Evolutionary conservation across 78 protist species (phyloP).

Genomic region (Blattamonas nauphoetae): DNA sequence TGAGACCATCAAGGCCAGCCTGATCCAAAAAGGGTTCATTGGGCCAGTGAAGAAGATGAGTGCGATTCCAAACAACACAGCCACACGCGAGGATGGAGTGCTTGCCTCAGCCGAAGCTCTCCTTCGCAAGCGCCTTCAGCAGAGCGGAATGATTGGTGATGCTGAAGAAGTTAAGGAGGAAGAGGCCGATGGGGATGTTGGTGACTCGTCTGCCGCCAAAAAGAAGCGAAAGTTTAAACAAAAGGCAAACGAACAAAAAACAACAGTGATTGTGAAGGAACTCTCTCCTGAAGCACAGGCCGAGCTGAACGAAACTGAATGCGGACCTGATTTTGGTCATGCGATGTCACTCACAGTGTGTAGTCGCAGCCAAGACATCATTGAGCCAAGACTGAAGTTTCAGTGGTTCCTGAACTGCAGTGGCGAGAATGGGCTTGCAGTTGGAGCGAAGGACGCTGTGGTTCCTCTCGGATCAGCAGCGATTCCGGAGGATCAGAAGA

Average conservation of each 20-base stretch:
- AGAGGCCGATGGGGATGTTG: not conserved
- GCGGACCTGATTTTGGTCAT: not conserved
- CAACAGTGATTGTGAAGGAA: not conserved
- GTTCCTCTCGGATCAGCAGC: not conserved
- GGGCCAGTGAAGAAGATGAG: not conserved
- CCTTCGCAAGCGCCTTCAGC: not conserved
- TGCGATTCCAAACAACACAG: not conserved
- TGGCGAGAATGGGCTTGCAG: not conserved
- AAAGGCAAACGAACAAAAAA: not conserved
- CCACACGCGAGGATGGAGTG: not conserved
- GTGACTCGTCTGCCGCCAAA: not conserved
- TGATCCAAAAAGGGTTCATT: not conserved
- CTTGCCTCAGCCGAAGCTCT: not conserved
- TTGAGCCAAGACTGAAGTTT: slow-evolving; percentile 82
- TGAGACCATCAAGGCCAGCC: slow-evolving; percentile 11
- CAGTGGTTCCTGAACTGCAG: slow-evolving; percentile 81
- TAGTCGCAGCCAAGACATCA: slow-evolving; percentile 51
- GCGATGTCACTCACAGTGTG: slow-evolving; percentile 25
- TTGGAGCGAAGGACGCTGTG: not conserved
- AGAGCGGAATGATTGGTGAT: not conserved
- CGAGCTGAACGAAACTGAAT: not conserved
- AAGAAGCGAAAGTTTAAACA: not conserved
- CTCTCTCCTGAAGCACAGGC: not conserved
- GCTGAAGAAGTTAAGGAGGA: not conserved
- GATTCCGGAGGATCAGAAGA: not conserved